A percentile compares a stretch with the other conserved stretches of the same genome.
Conservation (phyloP, 345 rosid species). For the Microcos paniculata region DNA sequence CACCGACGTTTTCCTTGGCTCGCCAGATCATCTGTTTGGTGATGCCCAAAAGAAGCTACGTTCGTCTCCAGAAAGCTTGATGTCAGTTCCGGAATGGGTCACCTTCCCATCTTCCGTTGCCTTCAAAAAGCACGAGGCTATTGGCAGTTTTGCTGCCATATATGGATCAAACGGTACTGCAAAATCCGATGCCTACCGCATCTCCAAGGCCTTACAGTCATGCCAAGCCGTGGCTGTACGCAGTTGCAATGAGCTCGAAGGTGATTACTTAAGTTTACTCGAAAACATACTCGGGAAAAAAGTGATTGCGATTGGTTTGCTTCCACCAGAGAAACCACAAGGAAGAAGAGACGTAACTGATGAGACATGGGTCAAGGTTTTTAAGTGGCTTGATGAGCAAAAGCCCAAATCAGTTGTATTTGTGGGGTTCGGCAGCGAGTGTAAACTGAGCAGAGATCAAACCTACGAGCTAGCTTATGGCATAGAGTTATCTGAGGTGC, state of each 20-base stretch:
- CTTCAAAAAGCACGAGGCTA: background rate
- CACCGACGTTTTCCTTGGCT: background rate
- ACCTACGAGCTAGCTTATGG: slow-evolving; percentile 31
- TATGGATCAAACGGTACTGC: slow-evolving; percentile 18
- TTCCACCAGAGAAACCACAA: slow-evolving; percentile 16
- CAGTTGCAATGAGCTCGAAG: slow-evolving; percentile 18
- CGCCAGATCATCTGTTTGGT: slow-evolving; percentile 9
- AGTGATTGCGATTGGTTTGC: slow-evolving; percentile 18
- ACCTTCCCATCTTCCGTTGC: slow-evolving; percentile 17
- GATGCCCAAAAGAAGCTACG: slow-evolving; percentile 4
- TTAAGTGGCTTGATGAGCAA: slow-evolving; percentile 25
- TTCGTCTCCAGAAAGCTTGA: background rate
- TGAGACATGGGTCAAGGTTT: slow-evolving; percentile 10
- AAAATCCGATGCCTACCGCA: background rate
- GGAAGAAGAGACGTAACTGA: background rate
- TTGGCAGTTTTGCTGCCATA: background rate
- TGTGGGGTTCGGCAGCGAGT: slow-evolving; percentile 39
- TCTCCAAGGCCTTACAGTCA: too few relatives aligned
- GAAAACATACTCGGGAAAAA: slow-evolving; percentile 1
- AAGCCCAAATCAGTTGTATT: slow-evolving; percentile 26
- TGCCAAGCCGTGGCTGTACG: slow-evolving; percentile 21
- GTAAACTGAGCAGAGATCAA: slow-evolving; percentile 26
- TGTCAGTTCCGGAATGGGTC: slow-evolving; percentile 10
- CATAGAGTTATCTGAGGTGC: slow-evolving; percentile 24
- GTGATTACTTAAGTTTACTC: slow-evolving; percentile 5